Evolutionary conservation across 495 filamentous ascomycete genomes (phyloP), one percentile per base, ranked within the genome.

Genomic region (Tuber melanosporum): DNA sequence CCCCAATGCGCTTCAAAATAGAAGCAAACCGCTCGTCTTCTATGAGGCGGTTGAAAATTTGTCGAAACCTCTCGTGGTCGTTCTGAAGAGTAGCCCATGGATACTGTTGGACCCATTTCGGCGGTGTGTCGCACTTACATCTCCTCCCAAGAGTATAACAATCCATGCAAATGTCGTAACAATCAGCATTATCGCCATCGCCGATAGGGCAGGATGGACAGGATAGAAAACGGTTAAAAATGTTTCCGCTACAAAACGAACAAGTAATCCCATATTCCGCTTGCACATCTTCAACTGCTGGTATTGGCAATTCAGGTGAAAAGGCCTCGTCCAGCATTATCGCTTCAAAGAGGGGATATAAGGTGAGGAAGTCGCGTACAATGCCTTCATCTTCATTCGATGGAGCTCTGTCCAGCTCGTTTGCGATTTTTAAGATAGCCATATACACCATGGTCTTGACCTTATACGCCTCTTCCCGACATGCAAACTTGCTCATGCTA

Each of bases 391-490:
- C 57, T 20, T 19, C 39, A 19, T 76, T 39, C 7, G 20, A 32
- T 62, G 52, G n/a, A 62, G 52, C 84, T 76, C 88, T 87, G 45
- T 88, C 83, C 10, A 87, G 85, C 44, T 85, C 82, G 32, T 84
- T 82, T 42, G 84, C 83, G 19, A 84, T 73, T n/a, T 82, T 85
- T 15, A 98, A 87, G 0, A 93, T 91, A 26, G 52, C 52, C 83
- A 90, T 95, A 82, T 91, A 97, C 43, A 98, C 88, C 76, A 98
- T 98, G 26, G 94, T 92, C 82, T 97, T 97, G 86, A 95, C 97
- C 84, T 98, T 99, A 87, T 99, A 99, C 83, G 97, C 93, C 81
- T 99, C 95, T 78, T 99, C 95, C n/a, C 95, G 93, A 83, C 95
- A 98, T 44, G 98, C 94, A 81, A 97, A 89, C 39, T 94, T 88